Evolutionary conservation across 257 asterid species (phyloP), one percentile per base, ranked within the genome.

Genomic region (Lavandula angustifolia): DNA sequence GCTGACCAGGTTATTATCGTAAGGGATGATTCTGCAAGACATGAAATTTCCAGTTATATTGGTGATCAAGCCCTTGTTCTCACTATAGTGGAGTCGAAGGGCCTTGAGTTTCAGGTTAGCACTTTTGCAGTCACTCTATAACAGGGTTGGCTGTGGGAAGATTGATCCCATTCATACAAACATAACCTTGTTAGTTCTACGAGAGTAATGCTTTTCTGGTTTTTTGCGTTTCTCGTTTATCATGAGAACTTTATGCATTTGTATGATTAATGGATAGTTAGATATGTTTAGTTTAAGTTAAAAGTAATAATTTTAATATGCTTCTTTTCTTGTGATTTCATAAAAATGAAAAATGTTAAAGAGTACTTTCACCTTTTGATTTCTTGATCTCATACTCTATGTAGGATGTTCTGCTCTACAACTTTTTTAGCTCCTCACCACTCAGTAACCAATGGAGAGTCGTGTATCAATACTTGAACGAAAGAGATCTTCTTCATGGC

Each of bases 361-460:
- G 12, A 14, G 9, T 18, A 2, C 68, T 34, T 17, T 58, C 7
- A 6, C 35, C 1, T 9, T 60, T 61, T 60, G n/a, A 41, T 44
- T 12, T 59, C 2, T 27, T 58, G 27, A 54, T 48, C 50, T 53
- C 17, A 4, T 32, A 14, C n/a, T 17, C 16, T 32, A 38, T 60
- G 59, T 60, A 87, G 95, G 95, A 85, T 74, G 90, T 85, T 1
- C 55, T 88, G 27, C 60, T 88, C 17, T 88, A 80, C 69, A 84
- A 88, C 64, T 85, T 88, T 60, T 83, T 88, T 13, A 77, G 91
- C 43, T 81, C 94, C 2, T 85, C 94, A 3, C 94, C 83, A 4
- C 48, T 85, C 68, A 62, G 47, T 10, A 73, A 72, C 67, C 80
- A 85, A 5, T 88, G 96, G 96, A 80, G 89, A 64, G 84, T 85